phyloP scores from a whole-genome alignment of 805 yeast species.

The Candida schatavii region DNA sequence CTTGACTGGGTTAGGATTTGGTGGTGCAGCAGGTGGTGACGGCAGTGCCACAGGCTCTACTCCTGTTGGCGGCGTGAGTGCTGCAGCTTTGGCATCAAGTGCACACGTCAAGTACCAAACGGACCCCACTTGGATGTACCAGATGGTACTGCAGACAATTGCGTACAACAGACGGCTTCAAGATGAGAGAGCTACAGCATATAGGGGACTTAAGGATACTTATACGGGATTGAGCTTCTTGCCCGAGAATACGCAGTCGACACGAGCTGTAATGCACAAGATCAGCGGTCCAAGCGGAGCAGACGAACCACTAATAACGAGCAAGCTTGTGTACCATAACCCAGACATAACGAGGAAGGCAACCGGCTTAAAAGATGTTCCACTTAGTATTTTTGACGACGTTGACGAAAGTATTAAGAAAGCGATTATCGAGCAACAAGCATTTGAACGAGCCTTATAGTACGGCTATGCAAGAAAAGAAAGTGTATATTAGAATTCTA shows the following conservation, averaged over 20 bases:
- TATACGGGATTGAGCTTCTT: slow-evolving; percentile 81
- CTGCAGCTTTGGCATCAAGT: slow-evolving; percentile 25
- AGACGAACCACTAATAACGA: slow-evolving; percentile 22
- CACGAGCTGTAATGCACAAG: slow-evolving; percentile 20
- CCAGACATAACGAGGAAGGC: slow-evolving; percentile 46
- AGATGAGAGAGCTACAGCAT: slow-evolving; percentile 54
- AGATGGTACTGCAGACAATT: slow-evolving; percentile 76
- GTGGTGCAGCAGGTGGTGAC: slow-evolving; percentile 37
- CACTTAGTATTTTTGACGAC: slow-evolving; percentile 55
- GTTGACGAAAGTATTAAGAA: slow-evolving; percentile 51
- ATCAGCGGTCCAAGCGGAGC: not conserved
- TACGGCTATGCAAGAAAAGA: not conserved
- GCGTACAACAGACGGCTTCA: slow-evolving; percentile 64
- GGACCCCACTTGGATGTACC: slow-evolving; percentile 80
- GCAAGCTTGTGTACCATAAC: slow-evolving; percentile 43
- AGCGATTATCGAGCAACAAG: slow-evolving; percentile 64
- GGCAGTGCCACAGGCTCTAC: slow-evolving; percentile 46
- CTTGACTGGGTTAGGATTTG: slow-evolving; percentile 16
- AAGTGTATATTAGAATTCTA: slow-evolving; percentile 2
- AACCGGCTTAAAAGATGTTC: slow-evolving; percentile 68
- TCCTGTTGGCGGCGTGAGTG: slow-evolving; percentile 33
- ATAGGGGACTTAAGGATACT: slow-evolving; percentile 68
- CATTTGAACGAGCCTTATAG: slow-evolving; percentile 34
- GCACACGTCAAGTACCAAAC: slow-evolving; percentile 42
- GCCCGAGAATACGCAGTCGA: slow-evolving; percentile 77